phyloP scores from a whole-genome alignment of 2,329 filamentous ascomycete genomes.

The Botrytis paeoniae region DNA sequence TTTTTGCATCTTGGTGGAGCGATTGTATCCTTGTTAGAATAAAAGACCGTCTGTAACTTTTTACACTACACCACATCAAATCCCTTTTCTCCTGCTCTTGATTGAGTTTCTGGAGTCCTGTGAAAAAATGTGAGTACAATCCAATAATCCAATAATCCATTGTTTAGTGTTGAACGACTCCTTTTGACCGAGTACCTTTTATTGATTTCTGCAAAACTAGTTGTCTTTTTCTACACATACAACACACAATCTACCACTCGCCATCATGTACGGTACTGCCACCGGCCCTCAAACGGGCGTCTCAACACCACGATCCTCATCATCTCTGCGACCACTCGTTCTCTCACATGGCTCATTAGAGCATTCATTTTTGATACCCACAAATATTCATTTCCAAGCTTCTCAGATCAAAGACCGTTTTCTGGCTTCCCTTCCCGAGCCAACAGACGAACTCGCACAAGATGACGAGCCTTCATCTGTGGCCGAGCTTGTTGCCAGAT shows the following conservation, averaged over 20 bases:
- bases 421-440: constrained; percentile 75
- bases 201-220: constrained; percentile 17
- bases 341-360: constrained; percentile 93
- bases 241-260: constrained; percentile 9
- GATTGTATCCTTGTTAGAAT: constrained; percentile 14
- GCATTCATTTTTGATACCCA: constrained; percentile 92
- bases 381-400: constrained; percentile 92
- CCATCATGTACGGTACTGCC: constrained; percentile 79
- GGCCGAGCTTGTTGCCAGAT: constrained; percentile 86
- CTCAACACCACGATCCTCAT: constrained; percentile 90
- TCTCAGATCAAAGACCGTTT: constrained; percentile 92
- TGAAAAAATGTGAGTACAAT: constrained; percentile 26
- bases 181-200: not conserved
- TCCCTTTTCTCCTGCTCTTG: constrained; percentile 38
- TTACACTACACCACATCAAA: constrained; percentile 9
- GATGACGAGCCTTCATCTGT: constrained; percentile 99
- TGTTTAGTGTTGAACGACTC: not conserved
- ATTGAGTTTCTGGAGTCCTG: constrained; percentile 38
- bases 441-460: constrained; percentile 94
- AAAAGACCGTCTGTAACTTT: constrained; percentile 18
- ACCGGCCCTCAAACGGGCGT: constrained; percentile 92
- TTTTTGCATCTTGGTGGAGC: constrained; percentile 20
- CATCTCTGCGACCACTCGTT: constrained; percentile 86
- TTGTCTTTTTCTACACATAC: constrained; percentile 3
- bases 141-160: not conserved